phyloP scores from a whole-genome alignment of 139 green algal genomes.

The Protoeuglena noctilucae region DNA sequence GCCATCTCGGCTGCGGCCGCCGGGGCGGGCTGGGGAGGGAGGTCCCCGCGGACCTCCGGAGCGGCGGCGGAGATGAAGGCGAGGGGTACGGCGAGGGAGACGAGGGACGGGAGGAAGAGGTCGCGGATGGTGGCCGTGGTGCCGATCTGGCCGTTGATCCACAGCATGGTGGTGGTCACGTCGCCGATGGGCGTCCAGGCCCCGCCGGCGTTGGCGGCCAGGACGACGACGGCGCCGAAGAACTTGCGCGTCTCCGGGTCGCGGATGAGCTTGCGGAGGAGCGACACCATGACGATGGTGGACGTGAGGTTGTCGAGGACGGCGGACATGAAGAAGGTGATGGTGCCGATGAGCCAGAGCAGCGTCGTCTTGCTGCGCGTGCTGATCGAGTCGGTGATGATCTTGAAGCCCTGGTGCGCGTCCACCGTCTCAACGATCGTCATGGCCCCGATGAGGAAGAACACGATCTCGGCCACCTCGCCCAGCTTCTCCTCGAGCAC shows the following conservation, averaged over 20 bases:
- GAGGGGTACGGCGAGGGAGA: slow-evolving; percentile 29
- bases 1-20: slow-evolving; percentile 15
- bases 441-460: slow-evolving; percentile 62
- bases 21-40: neutral
- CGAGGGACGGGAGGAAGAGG: slow-evolving; percentile 22
- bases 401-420: slow-evolving; percentile 39
- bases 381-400: slow-evolving; percentile 35
- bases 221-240: slow-evolving; percentile 43
- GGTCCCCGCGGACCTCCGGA: slow-evolving; percentile 20
- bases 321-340: slow-evolving; percentile 43
- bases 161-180: slow-evolving; percentile 66
- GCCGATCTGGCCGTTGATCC: slow-evolving; percentile 51
- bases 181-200: slow-evolving; percentile 62
- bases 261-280: slow-evolving; percentile 39
- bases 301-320: slow-evolving; percentile 60
- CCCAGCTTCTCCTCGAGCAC: slow-evolving; percentile 13
- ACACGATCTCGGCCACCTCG: slow-evolving; percentile 37
- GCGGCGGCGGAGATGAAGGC: slow-evolving; percentile 19
- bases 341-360: slow-evolving; percentile 13
- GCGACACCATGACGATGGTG: slow-evolving; percentile 56
- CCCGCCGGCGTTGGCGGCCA: slow-evolving; percentile 53
- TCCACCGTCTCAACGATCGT: slow-evolving; percentile 54
- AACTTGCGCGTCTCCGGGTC: slow-evolving; percentile 32
- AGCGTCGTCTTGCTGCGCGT: slow-evolving; percentile 16
- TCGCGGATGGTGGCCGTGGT: slow-evolving; percentile 34